Percentiles rank a stretch among this genome's conserved stretches.
These are phyloP conservation scores for Myxozyma neglecta DNA, from an alignment of 805 yeast species.

Conservation along the genomic window DNA sequence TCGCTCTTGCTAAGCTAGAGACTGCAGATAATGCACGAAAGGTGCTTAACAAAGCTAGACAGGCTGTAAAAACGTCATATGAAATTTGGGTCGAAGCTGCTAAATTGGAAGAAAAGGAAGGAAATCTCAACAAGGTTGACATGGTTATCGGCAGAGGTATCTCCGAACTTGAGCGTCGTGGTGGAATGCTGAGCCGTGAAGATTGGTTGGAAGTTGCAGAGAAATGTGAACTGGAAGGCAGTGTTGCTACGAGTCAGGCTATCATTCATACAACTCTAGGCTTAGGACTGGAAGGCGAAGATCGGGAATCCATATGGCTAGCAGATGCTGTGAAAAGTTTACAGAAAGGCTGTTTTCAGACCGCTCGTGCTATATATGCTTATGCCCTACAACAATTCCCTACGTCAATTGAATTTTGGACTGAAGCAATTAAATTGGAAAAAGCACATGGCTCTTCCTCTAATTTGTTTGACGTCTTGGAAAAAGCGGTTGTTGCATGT, in stretches of 20 bases:
- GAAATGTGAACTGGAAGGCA: slow-evolving; percentile 51
- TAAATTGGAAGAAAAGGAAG: slow-evolving; percentile 60
- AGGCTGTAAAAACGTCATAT: slow-evolving; percentile 48
- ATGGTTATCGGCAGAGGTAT: slow-evolving; percentile 54
- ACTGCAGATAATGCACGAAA: slow-evolving; percentile 50
- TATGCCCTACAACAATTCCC: slow-evolving; percentile 53
- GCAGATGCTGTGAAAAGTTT: slow-evolving; percentile 43
- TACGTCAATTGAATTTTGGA: slow-evolving; percentile 37
- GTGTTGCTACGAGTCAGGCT: slow-evolving; percentile 52
- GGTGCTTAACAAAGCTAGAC: slow-evolving; percentile 62
- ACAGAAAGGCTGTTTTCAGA: slow-evolving; percentile 36
- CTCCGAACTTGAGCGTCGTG: slow-evolving; percentile 44
- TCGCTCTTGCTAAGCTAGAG: slow-evolving; percentile 52
- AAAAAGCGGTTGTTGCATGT: slow-evolving; percentile 52
- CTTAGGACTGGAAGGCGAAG: slow-evolving; percentile 37
- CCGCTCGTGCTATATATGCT: slow-evolving; percentile 52
- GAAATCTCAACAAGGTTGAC: slow-evolving; percentile 46
- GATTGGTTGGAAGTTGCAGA: slow-evolving; percentile 62
- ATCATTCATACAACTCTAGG: slow-evolving; percentile 49
- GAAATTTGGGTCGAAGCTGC: slow-evolving; percentile 71
- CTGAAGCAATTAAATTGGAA: slow-evolving; percentile 37
- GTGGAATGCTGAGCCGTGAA: slow-evolving; percentile 41
- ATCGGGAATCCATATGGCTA: slow-evolving; percentile 41
- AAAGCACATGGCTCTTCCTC: slow-evolving; percentile 33
- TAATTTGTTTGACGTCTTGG: slow-evolving; percentile 50